phyloP scores from a whole-genome alignment of 305 asterid species.

The Withania somnifera region DNA sequence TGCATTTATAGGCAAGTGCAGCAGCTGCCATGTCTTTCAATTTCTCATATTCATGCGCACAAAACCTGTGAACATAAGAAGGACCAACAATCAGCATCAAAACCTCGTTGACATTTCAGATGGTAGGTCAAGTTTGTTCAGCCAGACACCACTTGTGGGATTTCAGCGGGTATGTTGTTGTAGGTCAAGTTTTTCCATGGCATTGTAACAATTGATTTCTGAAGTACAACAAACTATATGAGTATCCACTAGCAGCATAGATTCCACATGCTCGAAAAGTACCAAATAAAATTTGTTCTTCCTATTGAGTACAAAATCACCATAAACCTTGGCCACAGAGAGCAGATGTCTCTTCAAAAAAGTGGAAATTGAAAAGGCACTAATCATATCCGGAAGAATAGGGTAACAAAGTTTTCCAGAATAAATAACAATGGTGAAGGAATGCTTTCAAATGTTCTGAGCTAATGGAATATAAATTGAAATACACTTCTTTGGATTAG shows the following conservation, averaged over 20 bases:
- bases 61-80: slow-evolving; percentile 43
- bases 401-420: neutral
- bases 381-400: neutral
- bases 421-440: neutral
- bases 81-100: neutral
- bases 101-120: neutral
- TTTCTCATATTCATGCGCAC: slow-evolving; percentile 88
- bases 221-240: neutral
- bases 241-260: neutral
- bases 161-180: too few relatives aligned
- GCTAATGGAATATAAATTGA: neutral
- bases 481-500: neutral
- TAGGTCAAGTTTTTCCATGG: neutral
- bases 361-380: neutral
- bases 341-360: neutral
- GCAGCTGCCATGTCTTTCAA: slow-evolving; percentile 87
- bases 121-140: neutral
- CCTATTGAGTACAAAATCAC: neutral
- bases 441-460: neutral
- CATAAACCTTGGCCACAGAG: neutral
- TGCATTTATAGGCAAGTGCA: slow-evolving; percentile 91
- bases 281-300: neutral
- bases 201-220: neutral
- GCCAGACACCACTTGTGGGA: too few relatives aligned
- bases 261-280: neutral